Conservation (phyloP, 768 basidiomycete species). For the Termitomyces sp. region DNA sequence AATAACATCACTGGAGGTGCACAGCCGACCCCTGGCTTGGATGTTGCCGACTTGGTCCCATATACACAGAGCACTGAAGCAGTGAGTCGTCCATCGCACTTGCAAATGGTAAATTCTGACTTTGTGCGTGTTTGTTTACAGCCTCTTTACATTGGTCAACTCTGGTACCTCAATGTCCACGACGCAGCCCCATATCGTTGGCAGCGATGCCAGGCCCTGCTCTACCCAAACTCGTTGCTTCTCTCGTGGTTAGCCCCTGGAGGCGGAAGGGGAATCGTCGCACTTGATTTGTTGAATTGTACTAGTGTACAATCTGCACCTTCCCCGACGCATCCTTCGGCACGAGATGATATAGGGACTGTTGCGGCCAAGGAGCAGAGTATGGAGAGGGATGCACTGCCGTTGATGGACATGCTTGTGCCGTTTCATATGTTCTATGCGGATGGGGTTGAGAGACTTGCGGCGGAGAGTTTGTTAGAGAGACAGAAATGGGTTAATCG, state of each 20-base stretch:
- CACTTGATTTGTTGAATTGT: slow-evolving; percentile 82
- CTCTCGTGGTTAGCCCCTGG: slow-evolving; percentile 85
- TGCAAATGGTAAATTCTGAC: slow-evolving; percentile 1
- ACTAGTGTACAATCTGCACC: slow-evolving; percentile 80
- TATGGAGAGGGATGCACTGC: slow-evolving; percentile 35
- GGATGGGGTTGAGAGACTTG: slow-evolving; percentile 85
- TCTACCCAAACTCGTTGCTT: slow-evolving; percentile 79
- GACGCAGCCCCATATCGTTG: slow-evolving; percentile 70
- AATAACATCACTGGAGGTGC: slow-evolving; percentile 23
- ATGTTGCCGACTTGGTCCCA: slow-evolving; percentile 37
- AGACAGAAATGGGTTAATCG: slow-evolving; percentile 89
- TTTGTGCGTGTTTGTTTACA: slow-evolving; percentile 27
- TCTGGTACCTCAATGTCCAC: slow-evolving; percentile 95
- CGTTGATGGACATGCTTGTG: slow-evolving; percentile 68
- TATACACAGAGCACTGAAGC: slow-evolving; percentile 46
- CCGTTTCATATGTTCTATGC: slow-evolving; percentile 89
- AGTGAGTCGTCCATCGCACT: slow-evolving; percentile 25
- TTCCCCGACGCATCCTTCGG: slow-evolving; percentile 74
- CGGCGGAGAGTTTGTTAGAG: slow-evolving; percentile 83
- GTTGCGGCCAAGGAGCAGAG: slow-evolving; percentile 69
- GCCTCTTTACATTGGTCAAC: slow-evolving; percentile 79
- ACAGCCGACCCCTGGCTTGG: slow-evolving; percentile 35
- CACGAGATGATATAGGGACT: slow-evolving; percentile 83
- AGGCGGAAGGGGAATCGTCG: slow-evolving; percentile 81
- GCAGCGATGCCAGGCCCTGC: slow-evolving; percentile 76